Conservation (phyloP, 2,329 filamentous ascomycete genomes). For the Ophiostoma novo-ulmi region DNA sequence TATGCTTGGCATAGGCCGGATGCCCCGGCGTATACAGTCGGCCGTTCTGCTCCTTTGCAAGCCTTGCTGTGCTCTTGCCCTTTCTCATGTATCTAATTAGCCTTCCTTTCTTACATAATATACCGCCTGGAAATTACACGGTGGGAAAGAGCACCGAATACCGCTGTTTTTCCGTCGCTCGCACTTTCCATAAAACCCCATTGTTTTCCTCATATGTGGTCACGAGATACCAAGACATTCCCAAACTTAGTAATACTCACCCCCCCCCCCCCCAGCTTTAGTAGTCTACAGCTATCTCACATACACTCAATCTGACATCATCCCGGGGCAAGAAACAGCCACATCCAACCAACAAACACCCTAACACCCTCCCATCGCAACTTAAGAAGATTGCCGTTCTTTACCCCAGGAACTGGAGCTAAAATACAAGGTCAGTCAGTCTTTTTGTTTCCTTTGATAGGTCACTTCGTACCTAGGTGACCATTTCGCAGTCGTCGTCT, state of each 20-base stretch:
- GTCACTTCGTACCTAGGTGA: not conserved
- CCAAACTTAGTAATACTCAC: slow-evolving; percentile 4
- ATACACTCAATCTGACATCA: slow-evolving; percentile 10
- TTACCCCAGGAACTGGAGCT: slow-evolving; percentile 10
- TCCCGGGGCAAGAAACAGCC: not conserved
- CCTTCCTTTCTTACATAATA: slow-evolving; percentile 7
- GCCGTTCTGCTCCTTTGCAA: not conserved
- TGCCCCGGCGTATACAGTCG: slow-evolving; percentile 4
- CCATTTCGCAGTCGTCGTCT: not conserved
- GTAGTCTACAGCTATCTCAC: not conserved
- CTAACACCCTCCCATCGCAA: not conserved
- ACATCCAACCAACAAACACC: not conserved
- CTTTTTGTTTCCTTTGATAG: not conserved
- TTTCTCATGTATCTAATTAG: not conserved
- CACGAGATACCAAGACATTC: slow-evolving; percentile 8
- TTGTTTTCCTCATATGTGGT: slow-evolving; percentile 5
- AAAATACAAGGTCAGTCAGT: slow-evolving; percentile 3
- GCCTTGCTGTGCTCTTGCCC: not conserved
- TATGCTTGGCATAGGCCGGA: slow-evolving; percentile 5
- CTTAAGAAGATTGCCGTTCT: not conserved
- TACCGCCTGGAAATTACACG: not conserved
- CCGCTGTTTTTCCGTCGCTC: not conserved
- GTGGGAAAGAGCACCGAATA: not conserved
- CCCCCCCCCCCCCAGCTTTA: not conserved
- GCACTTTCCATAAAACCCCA: slow-evolving; percentile 1